Evolutionary conservation across 345 rosid species (phyloP), one percentile per base, ranked within the genome.

Genomic region (Brassica cretica): DNA sequence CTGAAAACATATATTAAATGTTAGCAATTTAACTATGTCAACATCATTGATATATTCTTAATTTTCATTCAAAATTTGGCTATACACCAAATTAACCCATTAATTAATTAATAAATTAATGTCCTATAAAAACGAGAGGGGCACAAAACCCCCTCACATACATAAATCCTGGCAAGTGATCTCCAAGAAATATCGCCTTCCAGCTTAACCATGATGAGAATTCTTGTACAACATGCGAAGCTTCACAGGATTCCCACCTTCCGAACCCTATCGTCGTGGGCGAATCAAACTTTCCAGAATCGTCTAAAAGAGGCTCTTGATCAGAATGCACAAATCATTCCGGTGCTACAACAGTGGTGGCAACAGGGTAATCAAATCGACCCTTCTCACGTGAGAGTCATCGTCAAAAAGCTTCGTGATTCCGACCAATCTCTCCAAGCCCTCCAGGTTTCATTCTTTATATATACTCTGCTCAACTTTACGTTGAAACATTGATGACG

Each of bases 331-430:
- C 27, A 70, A 16, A 69, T 69, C 46, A 32, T 69, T 53, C 73
- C 63, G 27, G 73, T 69, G 46, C 29, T 53, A 9, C 27, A 69
- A 53, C 8, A 8, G 4, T 46, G 73, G 73, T 63, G 73, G 16
- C 63, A 30, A 53, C 46, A 53, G 29, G 63, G 63, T 16, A 70
- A 69, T 53, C 73, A 69, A 2, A 61, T 53, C 0, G 32, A 53
- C 73, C 73, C 73, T 49, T 53, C 73, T 1, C 73, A 69, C 5
- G 46, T 53, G 10, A 69, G 73, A 69, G 63, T 49, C 73, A 53
- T 53, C 62, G 53, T 69, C 73, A 53, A 49, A 16, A 3, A 69
- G 29, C 73, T 69, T 29, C 63, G 63, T 16, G 73, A 53, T 30
- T 53, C 73, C 29, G 10, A 53, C 15, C 63, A 69, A 9, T 29